phyloP scores from a whole-genome alignment of 768 basidiomycete genomes.

The Holtermanniella nyarrowii region DNA sequence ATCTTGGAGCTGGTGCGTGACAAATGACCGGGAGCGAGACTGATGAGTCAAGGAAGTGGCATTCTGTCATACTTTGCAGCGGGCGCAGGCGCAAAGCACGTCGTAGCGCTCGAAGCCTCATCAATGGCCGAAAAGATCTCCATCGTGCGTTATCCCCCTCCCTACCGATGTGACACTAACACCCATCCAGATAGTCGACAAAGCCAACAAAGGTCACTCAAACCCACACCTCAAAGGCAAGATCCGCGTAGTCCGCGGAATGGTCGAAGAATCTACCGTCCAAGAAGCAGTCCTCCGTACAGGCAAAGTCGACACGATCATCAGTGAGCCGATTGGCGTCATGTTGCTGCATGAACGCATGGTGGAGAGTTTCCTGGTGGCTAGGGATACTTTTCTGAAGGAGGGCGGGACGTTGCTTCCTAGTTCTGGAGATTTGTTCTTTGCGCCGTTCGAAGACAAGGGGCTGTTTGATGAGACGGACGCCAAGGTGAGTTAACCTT shows the following conservation, averaged over 20 bases:
- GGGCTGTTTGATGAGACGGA: conserved; percentile 36
- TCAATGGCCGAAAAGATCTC: conserved; percentile 38
- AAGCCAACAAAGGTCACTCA: conserved; percentile 20
- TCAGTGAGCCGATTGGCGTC: conserved; percentile 39
- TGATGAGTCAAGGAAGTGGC: conserved; percentile 22
- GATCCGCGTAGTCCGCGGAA: conserved; percentile 32
- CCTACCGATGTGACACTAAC: not conserved
- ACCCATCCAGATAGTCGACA: conserved; percentile 25
- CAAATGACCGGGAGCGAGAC: not conserved
- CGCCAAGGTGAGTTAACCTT: conserved; percentile 20
- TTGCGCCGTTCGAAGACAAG: conserved; percentile 35
- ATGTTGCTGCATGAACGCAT: conserved; percentile 40
- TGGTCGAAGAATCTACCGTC: conserved; percentile 31
- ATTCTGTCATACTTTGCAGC: conserved; percentile 38
- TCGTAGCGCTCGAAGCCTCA: conserved; percentile 37
- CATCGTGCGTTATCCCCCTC: conserved; percentile 14
- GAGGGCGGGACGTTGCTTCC: conserved; percentile 34
- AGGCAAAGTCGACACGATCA: conserved; percentile 38
- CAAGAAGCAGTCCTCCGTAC: conserved; percentile 23
- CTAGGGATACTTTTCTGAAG: conserved; percentile 37
- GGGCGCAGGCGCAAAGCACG: conserved; percentile 37
- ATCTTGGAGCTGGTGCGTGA: conserved; percentile 36
- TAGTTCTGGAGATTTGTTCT: conserved; percentile 33
- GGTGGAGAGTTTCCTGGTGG: conserved; percentile 38
- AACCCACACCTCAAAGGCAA: conserved; percentile 32